Base-by-base conservation (phyloP, 768 basidiomycete species). In the Baorangia bicolor region DNA sequence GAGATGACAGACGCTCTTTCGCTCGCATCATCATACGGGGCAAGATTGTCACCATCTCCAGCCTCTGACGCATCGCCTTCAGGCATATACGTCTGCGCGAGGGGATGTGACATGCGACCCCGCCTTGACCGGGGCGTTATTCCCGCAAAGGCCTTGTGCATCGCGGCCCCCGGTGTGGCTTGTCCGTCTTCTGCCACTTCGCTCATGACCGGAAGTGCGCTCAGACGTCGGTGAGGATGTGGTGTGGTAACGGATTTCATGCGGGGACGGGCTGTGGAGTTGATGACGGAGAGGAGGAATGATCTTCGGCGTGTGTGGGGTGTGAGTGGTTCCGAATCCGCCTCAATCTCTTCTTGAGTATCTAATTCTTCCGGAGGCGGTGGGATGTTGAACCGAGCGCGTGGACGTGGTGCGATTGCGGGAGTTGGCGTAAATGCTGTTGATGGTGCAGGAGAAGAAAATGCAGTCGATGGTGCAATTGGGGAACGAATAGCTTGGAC, bases 211-310 rank as follows among this genome's bases (percentile, higher is more conserved):
- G 37, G 89, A 84, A 14, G 90, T 84, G 21, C 83, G 78, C 62
- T 81, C 70, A 65, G 81, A 79, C 65, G 92, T 25, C 70, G 67
- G 18, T 63, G 60, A 13, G 77, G 75, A 59, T 78, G 77, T 16
- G 82, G 80, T 6, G 83, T 82, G 4, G 75, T 72, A 33, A 71
- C 64, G 11, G 40, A 27, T 40, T 72, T 73, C 50, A 83, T 76
- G 10, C 87, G 81, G 0, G 91, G 90, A 31, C 90, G 85, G 5
- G 88, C 76, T 2, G 87, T 90, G 6, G 91, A 91, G 64, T 92
- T 88, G 66, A 94, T 88, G 9, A 94, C 87, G 10, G 85, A 85
- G 37, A 94, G 80, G 13, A 94, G 80, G 74, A 94, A 93, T 1
- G 89, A 92, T 16, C 85, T 83, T 38, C 89, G 84, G 56, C 88